These are phyloP conservation scores for Thermothielavioides terrestris DNA, from an alignment of 495 filamentous ascomycete genomes.

Conservation along the genomic window DNA sequence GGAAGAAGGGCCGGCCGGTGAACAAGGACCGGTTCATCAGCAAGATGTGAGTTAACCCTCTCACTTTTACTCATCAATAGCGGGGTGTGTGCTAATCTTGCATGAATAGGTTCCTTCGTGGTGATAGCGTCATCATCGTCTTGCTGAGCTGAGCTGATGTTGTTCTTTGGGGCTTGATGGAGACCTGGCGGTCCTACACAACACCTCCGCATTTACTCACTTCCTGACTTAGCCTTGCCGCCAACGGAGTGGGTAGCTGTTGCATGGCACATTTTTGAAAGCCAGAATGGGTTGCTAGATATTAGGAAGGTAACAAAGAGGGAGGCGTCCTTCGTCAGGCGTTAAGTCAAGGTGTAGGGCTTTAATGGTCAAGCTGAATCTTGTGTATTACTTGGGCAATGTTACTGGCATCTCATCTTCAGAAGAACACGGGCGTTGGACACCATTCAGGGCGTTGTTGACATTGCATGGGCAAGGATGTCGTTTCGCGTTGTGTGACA, in stretches of 20 bases:
- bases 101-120: constrained; percentile 73
- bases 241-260: too few species aligned
- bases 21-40: constrained; percentile 98
- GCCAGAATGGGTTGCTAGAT: neutral
- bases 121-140: constrained; percentile 90
- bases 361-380: constrained; percentile 3
- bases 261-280: too few species aligned
- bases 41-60: constrained; percentile 69
- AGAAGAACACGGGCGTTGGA: neutral
- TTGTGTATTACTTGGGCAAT: neutral
- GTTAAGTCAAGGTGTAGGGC: neutral
- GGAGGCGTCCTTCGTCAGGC: constrained; percentile 2
- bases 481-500: too few species aligned
- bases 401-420: neutral
- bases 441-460: neutral
- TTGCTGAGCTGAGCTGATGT: constrained; percentile 70
- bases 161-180: neutral
- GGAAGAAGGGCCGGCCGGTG: constrained; percentile 79
- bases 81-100: too few species aligned
- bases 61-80: too few species aligned
- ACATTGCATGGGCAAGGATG: too few species aligned
- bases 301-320: constrained; percentile 3
- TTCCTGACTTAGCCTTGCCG: too few species aligned
- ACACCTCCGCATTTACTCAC: too few species aligned
- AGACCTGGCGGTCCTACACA: too few species aligned